Evolutionary conservation across 1,284 basidiomycete genomes (phyloP).

Genomic region (Hymenochaete sp.): DNA sequence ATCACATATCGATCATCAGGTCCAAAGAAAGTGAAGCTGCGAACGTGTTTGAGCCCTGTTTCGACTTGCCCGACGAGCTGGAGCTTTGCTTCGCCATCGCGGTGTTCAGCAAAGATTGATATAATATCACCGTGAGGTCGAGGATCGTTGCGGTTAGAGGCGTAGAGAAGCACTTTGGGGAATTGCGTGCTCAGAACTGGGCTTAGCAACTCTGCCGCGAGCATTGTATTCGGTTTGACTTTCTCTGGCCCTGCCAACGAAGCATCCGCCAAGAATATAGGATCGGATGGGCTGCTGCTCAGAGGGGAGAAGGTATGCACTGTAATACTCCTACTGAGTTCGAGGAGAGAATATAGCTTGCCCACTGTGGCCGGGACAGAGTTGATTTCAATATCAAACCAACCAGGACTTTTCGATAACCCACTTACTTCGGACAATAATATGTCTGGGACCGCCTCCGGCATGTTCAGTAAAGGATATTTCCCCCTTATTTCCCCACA

Average conservation of each 20-base stretch:
- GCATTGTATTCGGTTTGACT: slow-evolving; percentile 32
- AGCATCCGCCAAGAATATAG: slow-evolving; percentile 35
- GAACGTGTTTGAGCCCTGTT: slow-evolving; percentile 27
- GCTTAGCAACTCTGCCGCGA: slow-evolving; percentile 52
- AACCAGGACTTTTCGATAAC: neutral
- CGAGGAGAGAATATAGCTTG: slow-evolving; percentile 54
- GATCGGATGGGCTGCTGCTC: too few species aligned
- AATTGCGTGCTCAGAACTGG: slow-evolving; percentile 36
- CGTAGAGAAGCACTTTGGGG: slow-evolving; percentile 44
- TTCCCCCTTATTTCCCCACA: slow-evolving; percentile 38
- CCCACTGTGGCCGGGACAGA: slow-evolving; percentile 32
- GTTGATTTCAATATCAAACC: slow-evolving; percentile 3
- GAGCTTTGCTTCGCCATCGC: slow-evolving; percentile 9
- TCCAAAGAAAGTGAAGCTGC: slow-evolving; percentile 26
- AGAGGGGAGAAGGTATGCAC: slow-evolving; percentile 42
- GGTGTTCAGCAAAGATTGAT: slow-evolving; percentile 37
- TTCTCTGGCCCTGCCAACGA: slow-evolving; percentile 37
- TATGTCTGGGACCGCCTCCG: slow-evolving; percentile 63
- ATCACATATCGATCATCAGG: slow-evolving; percentile 24
- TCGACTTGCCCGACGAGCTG: slow-evolving; percentile 23
- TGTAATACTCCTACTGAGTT: slow-evolving; percentile 48
- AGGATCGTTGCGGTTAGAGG: slow-evolving; percentile 58
- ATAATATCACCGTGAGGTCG: slow-evolving; percentile 53
- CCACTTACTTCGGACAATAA: slow-evolving; percentile 47
- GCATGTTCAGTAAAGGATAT: slow-evolving; percentile 33